These are phyloP conservation scores for Epithele typhae DNA, from an alignment of 768 basidiomycete species.

Conservation along the genomic window DNA sequence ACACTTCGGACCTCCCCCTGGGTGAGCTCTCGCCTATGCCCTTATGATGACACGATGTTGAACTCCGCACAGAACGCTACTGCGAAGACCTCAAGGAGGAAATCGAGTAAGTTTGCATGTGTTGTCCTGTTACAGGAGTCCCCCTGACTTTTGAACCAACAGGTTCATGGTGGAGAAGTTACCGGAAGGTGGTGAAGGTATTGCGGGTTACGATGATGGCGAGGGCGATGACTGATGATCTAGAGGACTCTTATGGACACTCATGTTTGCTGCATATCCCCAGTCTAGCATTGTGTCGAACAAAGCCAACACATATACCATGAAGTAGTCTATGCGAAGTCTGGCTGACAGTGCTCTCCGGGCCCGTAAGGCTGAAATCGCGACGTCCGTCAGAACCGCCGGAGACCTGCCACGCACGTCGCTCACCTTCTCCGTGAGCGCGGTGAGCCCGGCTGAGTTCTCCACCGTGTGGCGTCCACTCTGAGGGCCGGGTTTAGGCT, in stretches of 20 bases:
- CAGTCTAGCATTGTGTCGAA: not conserved
- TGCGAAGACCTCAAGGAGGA: constrained; percentile 86
- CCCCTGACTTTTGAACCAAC: constrained; percentile 23
- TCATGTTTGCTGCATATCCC: not conserved
- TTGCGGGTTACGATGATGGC: constrained; percentile 71
- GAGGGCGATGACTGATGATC: constrained; percentile 67
- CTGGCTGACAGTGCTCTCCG: constrained; percentile 81
- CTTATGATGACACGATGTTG: not conserved
- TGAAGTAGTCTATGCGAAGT: constrained; percentile 46
- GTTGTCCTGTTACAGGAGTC: not conserved
- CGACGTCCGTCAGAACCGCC: constrained; percentile 2
- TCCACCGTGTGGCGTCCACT: constrained; percentile 83
- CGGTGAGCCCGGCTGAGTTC: constrained; percentile 88
- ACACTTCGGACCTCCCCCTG: constrained; percentile 68
- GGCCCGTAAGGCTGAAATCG: constrained; percentile 81
- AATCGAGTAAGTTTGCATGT: constrained; percentile 51
- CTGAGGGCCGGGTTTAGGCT: constrained; percentile 93
- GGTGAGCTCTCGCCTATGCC: constrained; percentile 48
- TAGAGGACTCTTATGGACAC: not conserved
- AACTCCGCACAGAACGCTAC: constrained; percentile 57
- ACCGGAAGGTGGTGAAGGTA: constrained; percentile 72
- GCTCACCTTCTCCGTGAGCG: constrained; percentile 68
- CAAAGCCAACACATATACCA: not conserved
- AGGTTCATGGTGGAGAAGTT: constrained; percentile 67
- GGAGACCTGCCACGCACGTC: not conserved